phyloP scores from a whole-genome alignment of 23 red algal genomes.

The Gracilaria gracilis region DNA sequence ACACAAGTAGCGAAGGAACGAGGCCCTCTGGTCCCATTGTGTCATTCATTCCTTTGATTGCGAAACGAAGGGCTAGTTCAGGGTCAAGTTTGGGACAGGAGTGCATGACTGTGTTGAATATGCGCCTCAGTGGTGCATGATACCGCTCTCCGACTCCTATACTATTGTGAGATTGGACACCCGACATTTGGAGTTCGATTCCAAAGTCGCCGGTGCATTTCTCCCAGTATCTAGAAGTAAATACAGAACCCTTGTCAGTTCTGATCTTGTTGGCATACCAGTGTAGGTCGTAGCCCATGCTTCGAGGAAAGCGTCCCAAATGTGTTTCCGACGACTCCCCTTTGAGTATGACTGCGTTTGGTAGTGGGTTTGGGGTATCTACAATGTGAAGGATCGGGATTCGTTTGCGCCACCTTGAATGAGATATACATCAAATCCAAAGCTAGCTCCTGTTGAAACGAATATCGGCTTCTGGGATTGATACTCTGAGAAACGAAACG shows the following conservation, averaged over 20 bases:
- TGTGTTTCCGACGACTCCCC: constrained; percentile 7
- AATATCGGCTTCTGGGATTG: constrained; percentile 30
- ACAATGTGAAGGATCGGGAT: constrained; percentile 58
- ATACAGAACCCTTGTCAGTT: constrained; percentile 27
- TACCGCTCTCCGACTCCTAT: constrained; percentile 49
- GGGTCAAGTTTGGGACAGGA: neutral
- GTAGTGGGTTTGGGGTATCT: constrained; percentile 38
- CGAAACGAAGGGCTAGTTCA: neutral
- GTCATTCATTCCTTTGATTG: constrained; percentile 28
- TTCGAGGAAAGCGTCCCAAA: constrained; percentile 55
- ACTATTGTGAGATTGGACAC: constrained; percentile 41
- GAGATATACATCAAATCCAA: constrained; percentile 33
- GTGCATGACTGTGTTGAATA: constrained; percentile 7
- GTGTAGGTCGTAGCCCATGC: constrained; percentile 37
- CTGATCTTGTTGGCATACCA: constrained; percentile 16
- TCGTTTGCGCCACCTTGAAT: neutral
- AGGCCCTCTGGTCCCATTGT: constrained; percentile 23
- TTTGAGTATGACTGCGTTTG: constrained; percentile 42
- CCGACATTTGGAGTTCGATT: constrained; percentile 40
- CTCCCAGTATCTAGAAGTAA: constrained; percentile 30
- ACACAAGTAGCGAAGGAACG: neutral
- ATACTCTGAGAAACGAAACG: constrained; percentile 44
- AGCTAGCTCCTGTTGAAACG: constrained; percentile 42
- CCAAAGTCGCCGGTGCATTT: constrained; percentile 13
- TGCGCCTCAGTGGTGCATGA: constrained; percentile 31